Conservation (phyloP, 139 green algal genomes). For the Auxenochlorella pyrenoidosa region DNA sequence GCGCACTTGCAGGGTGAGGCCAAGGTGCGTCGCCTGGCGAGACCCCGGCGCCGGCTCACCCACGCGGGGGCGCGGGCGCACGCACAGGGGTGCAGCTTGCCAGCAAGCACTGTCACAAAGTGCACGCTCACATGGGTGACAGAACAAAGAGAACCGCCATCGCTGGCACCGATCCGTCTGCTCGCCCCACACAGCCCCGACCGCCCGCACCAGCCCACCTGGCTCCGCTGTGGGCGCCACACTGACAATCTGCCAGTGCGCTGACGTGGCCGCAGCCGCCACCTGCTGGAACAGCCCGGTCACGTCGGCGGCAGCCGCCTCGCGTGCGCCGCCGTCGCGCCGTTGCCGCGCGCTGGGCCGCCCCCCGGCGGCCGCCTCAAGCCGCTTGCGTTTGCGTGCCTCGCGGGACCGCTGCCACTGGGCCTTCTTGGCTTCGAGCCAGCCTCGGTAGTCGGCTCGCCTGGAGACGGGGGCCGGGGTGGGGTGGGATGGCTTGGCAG, state of each 20-base stretch:
- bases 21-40: no score
- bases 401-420: constrained; percentile 67
- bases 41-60: no score
- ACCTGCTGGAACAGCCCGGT: constrained; percentile 67
- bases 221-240: constrained; percentile 60
- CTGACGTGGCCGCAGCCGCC: constrained; percentile 44
- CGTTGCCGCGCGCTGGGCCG: background rate
- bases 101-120: no score
- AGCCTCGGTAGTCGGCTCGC: constrained; percentile 72
- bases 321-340: background rate
- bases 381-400: constrained; percentile 61
- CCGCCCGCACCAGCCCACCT: no score
- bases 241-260: constrained; percentile 88
- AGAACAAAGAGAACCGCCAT: no score
- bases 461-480: background rate
- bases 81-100: no score
- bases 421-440: constrained; percentile 85
- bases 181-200: no score
- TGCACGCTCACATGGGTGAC: no score
- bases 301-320: constrained; percentile 45
- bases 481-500: no score
- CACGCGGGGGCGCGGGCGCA: no score
- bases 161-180: no score
- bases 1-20: no score
- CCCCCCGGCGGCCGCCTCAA: constrained; percentile 3